Evolutionary conservation across 139 green algal species (phyloP).

Genomic region (Volvox reticuliferus): DNA sequence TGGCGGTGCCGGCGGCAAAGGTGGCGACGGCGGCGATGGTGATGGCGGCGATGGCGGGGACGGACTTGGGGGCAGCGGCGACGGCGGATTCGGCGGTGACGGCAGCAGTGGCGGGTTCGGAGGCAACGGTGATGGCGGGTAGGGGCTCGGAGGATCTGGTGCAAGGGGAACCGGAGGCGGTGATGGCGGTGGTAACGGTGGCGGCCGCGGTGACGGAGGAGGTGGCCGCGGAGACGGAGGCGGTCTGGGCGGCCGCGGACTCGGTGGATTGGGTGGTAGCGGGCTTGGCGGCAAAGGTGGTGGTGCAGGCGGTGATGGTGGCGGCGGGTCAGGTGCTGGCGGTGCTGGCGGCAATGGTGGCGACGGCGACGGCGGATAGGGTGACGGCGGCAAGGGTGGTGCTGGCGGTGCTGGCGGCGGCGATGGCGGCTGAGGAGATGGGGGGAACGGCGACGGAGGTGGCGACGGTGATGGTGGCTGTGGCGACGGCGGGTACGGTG

Average conservation of each 20-base stretch:
- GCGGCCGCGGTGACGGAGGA: not conserved
- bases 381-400: not conserved
- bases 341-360: not conserved
- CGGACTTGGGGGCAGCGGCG: no score
- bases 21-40: not conserved
- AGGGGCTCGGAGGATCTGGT: not conserved
- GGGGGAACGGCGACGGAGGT: not conserved
- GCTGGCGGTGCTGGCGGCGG: not conserved
- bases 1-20: not conserved
- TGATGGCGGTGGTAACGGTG: not conserved
- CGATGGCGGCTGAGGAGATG: not conserved
- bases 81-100: no score
- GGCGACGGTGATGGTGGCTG: not conserved
- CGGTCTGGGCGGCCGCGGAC: not conserved
- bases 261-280: no score
- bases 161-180: not conserved
- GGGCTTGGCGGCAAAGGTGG: not conserved
- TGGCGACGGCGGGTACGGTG: not conserved
- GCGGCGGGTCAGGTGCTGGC: not conserved
- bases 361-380: not conserved
- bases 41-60: no score
- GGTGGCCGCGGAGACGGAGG: no score
- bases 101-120: not conserved
- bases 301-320: not conserved
- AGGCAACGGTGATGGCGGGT: not conserved